A percentile compares a stretch with the other conserved stretches of the same genome.
These are phyloP conservation scores for Phytophthora rubi DNA, from an alignment of 352 stramenopile genomes.

Conservation along the genomic window DNA sequence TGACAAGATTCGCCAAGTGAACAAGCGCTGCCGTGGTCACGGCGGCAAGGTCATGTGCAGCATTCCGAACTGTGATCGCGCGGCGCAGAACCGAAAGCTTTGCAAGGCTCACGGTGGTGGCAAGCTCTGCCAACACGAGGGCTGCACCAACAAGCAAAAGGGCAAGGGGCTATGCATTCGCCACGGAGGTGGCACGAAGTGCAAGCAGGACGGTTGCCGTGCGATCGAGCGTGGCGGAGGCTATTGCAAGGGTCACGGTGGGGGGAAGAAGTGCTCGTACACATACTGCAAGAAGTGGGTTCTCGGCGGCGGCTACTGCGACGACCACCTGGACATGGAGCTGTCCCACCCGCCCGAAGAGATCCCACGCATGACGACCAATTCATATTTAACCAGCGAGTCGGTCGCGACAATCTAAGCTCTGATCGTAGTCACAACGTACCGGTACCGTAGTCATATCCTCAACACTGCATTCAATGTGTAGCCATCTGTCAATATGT, in stretches of 20 bases:
- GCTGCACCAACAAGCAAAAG: conserved; percentile 87
- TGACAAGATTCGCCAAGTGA: conserved; percentile 86
- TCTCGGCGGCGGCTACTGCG: conserved; percentile 75
- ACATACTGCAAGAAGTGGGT: conserved; percentile 85
- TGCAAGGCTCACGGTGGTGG: conserved; percentile 86
- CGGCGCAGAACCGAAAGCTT: conserved; percentile 82
- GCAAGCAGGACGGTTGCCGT: conserved; percentile 63
- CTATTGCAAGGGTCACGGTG: conserved; percentile 86
- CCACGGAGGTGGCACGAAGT: conserved; percentile 83
- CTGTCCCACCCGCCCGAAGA: conserved; percentile 64
- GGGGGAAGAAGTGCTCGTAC: conserved; percentile 79
- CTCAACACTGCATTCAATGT: conserved; percentile 3
- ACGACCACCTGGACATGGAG: conserved; percentile 69
- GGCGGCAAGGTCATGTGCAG: conserved; percentile 83
- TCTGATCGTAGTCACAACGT: background rate
- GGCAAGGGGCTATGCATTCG: conserved; percentile 86
- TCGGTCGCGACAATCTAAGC: conserved; percentile 64
- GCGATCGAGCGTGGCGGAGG: conserved; percentile 80
- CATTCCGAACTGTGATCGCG: conserved; percentile 77
- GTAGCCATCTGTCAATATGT: conserved; percentile 15
- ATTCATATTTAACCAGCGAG: conserved; percentile 77
- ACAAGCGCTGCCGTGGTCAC: conserved; percentile 84
- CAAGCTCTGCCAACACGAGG: conserved; percentile 73
- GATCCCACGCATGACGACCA: conserved; percentile 59
- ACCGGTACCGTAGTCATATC: background rate